These are phyloP conservation scores for Pythium sukuiense DNA, from an alignment of 352 stramenopile species.

Conservation along the genomic window DNA sequence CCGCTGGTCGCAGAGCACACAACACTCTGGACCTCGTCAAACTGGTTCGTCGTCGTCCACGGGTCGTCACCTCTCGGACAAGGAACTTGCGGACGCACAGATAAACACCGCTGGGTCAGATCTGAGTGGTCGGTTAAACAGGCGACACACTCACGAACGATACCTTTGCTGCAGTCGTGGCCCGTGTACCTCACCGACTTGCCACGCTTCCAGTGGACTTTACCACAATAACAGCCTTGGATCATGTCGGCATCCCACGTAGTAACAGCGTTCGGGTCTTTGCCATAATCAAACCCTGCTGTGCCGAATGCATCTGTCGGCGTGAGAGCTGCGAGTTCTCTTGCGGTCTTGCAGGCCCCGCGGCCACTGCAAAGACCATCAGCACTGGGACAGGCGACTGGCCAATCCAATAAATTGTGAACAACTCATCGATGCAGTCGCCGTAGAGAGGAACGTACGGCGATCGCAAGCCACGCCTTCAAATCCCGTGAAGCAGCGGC, in stretches of 20 bases:
- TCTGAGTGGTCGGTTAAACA: constrained; percentile 26
- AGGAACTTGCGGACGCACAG: constrained; percentile 43
- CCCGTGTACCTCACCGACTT: constrained; percentile 52
- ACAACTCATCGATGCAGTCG: not conserved
- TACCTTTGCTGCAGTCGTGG: constrained; percentile 81
- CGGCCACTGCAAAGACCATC: constrained; percentile 43
- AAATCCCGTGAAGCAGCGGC: constrained; percentile 61
- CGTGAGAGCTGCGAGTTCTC: constrained; percentile 56
- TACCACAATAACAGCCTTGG: constrained; percentile 87
- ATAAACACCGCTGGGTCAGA: constrained; percentile 4
- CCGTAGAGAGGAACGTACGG: constrained; percentile 29
- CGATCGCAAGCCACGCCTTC: constrained; percentile 69
- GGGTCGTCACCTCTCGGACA: constrained; percentile 89
- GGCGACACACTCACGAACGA: constrained; percentile 11
- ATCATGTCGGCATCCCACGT: constrained; percentile 90
- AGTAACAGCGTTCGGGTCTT: constrained; percentile 57
- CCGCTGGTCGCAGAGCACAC: constrained; percentile 68
- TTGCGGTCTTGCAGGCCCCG: constrained; percentile 44
- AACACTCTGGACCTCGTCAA: constrained; percentile 78
- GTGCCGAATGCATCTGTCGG: constrained; percentile 37
- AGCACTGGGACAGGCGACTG: constrained; percentile 51
- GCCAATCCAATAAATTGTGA: not conserved
- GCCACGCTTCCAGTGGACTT: constrained; percentile 55
- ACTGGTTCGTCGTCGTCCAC: constrained; percentile 74
- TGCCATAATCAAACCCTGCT: constrained; percentile 66